Evolutionary conservation across 169 alveolate genomes (phyloP), one percentile per base, ranked within the genome.

Genomic region (Miamiensis avidus): DNA sequence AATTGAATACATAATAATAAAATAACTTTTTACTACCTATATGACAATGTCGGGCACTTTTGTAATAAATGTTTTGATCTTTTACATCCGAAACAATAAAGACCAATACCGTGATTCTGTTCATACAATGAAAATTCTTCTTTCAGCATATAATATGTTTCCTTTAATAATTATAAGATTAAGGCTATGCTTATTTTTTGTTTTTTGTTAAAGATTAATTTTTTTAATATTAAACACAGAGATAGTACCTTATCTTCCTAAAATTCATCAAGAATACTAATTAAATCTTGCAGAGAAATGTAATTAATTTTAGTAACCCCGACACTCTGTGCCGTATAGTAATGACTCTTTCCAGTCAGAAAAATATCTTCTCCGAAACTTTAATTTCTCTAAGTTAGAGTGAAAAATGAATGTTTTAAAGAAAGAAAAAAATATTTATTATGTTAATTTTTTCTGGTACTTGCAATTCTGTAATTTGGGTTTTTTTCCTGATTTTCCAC

Each of bases 271-370:
- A 82, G n/a, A 27, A 82, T 49, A 28, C n/a, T 31, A 29, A 73
- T 74, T 29, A 82, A 31, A 0, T 25, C 28, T 73, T 82, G 16
- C 65, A 78, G 31, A 0, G 49, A 33, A 0, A 82, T 82, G 29
- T 82, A 74, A 75, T 82, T 74, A 4, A 81, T 81, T 82, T 82
- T 73, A 32, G 87, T 65, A 73, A 82, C 74, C 6, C 87, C 87
- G n/a, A 74, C 34, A 30, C 87, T 82, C 74, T 49, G 34, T 25
- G 87, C 87, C 6, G 82, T 30, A 16, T 78, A 76, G 33, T 73
- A 31, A 74, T 81, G 15, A 27, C 32, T 34, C 27, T 28, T 33
- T 20, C 87, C 81, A 16, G 81, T 73, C 26, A 82, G 34, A 82
- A 82, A 82, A 29, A 81, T n/a, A n/a, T 82, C 72, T 75, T 82